Base-by-base conservation (phyloP, 345 rosid species). In the Eucalyptus cloeziana region DNA sequence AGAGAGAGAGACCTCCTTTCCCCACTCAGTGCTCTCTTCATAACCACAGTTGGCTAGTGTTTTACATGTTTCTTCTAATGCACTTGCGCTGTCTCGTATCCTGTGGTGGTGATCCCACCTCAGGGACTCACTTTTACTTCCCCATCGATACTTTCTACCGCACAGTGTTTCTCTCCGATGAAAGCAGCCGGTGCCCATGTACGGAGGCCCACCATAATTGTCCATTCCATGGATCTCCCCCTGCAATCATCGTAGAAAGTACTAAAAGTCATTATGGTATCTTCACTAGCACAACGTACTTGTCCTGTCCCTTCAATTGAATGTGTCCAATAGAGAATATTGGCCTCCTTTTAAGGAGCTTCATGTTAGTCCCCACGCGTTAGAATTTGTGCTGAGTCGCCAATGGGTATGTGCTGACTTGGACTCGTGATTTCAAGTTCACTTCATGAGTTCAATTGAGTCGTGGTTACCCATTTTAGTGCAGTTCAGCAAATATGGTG, bases 181-280 rank as follows among this genome's bases (percentile, higher is more conserved):
- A 58, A 91, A 91, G 88, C 94, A 92, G 25, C 94, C 94, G 16
- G 92, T 88, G 21, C 94, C 92, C 10, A 89, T 85, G 76, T 90
- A 88, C 17, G 19, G 16, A 85, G 92, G 30, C 22, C 94, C 94
- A 44, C 92, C 94, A 49, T 86, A 7, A 37, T 30, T 40, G 71
- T 92, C 94, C 43, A 88, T 8, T 87, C 94, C 94, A 6, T 19
- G 30, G 37, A 90, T 16, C 86, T 91, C 94, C 90, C 89, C 60
- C 93, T 91, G 83, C 83, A 76, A 69, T 37, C 47, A 21, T 76
- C 14, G 13, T 76, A 11, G 27, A 76, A 40, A 37, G 83, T 76
- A 22, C 83, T 76, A 71, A 71, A 30, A 76, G 27, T 37, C 15
- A 76, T 76, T 76, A 21, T 21, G 47, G 40, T 40, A 40, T 21